phyloP scores from a whole-genome alignment of 257 asterid genomes.

The Forsythia viridissima region DNA sequence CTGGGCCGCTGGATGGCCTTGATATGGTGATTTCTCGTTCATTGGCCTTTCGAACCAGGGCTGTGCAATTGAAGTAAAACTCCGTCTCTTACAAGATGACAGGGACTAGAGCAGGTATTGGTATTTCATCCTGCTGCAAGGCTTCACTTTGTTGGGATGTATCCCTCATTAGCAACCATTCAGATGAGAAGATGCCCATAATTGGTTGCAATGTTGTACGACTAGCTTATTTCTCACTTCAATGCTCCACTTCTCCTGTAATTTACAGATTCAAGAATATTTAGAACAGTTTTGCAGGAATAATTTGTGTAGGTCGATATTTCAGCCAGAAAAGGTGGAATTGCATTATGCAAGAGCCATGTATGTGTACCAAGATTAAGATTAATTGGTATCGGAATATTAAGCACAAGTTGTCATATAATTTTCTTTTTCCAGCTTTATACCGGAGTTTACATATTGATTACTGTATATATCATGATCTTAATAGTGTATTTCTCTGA shows the following conservation, averaged over 20 bases:
- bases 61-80: constrained; percentile 34
- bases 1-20: constrained; percentile 4
- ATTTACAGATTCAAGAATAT: constrained; percentile 54
- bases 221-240: constrained; percentile 61
- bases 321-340: constrained; percentile 53
- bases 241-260: constrained; percentile 62
- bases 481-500: neutral
- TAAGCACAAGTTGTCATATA: constrained; percentile 33
- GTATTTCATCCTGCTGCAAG: constrained; percentile 37
- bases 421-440: neutral
- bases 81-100: constrained; percentile 32
- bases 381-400: constrained; percentile 56
- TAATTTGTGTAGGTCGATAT: constrained; percentile 54
- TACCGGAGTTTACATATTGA: neutral
- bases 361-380: constrained; percentile 59
- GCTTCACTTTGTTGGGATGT: constrained; percentile 30
- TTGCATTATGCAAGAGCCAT: constrained; percentile 52
- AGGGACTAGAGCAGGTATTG: constrained; percentile 48
- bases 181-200: constrained; percentile 40
- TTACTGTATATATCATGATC: neutral
- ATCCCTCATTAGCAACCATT: constrained; percentile 42
- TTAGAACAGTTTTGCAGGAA: constrained; percentile 78
- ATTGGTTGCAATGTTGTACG: constrained; percentile 78
- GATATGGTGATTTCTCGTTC: constrained; percentile 24
- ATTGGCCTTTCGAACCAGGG: constrained; percentile 54